A percentile compares a stretch with the other conserved stretches of the same genome.
Evolutionary conservation across 1,139 yeast genomes (phyloP).

Genomic region (Keqinozyma sinolaborantium): DNA sequence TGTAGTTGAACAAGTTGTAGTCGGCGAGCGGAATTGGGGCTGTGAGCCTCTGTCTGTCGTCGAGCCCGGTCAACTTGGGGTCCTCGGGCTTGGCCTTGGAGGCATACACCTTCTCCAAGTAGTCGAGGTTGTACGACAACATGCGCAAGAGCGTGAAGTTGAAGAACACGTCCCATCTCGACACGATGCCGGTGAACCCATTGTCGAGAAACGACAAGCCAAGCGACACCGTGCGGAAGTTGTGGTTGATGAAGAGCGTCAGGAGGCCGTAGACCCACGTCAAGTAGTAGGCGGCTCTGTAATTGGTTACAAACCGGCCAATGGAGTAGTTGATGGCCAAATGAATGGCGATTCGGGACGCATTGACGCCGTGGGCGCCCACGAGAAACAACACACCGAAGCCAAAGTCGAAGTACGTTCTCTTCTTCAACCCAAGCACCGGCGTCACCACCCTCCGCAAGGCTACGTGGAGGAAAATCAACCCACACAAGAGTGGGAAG

Average conservation of each 20-base stretch:
- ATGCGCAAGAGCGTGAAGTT: constrained; percentile 84
- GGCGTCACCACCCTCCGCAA: constrained; percentile 37
- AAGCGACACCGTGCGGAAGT: constrained; percentile 51
- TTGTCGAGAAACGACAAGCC: constrained; percentile 52
- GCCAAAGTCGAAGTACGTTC: constrained; percentile 62
- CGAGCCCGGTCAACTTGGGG: constrained; percentile 19
- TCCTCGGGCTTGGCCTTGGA: constrained; percentile 4
- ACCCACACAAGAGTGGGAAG: constrained; percentile 53
- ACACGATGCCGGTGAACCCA: constrained; percentile 68
- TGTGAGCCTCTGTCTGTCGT: constrained; percentile 66
- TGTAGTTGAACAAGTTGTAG: constrained; percentile 59
- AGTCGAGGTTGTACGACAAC: constrained; percentile 82
- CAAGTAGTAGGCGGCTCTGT: constrained; percentile 25
- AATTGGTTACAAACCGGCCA: constrained; percentile 37
- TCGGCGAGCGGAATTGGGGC: constrained; percentile 61
- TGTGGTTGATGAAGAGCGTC: constrained; percentile 75
- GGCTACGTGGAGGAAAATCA: constrained; percentile 51
- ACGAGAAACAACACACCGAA: constrained; percentile 71
- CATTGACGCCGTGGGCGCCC: constrained; percentile 78
- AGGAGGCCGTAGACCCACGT: constrained; percentile 80
- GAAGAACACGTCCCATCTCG: constrained; percentile 94
- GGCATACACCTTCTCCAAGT: constrained; percentile 39
- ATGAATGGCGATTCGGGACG: constrained; percentile 58
- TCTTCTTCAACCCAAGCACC: constrained; percentile 17
- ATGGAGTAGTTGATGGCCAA: constrained; percentile 52